These are phyloP conservation scores for Xylaria hypoxylon DNA, from an alignment of 2,329 filamentous ascomycete genomes.

Conservation along the genomic window DNA sequence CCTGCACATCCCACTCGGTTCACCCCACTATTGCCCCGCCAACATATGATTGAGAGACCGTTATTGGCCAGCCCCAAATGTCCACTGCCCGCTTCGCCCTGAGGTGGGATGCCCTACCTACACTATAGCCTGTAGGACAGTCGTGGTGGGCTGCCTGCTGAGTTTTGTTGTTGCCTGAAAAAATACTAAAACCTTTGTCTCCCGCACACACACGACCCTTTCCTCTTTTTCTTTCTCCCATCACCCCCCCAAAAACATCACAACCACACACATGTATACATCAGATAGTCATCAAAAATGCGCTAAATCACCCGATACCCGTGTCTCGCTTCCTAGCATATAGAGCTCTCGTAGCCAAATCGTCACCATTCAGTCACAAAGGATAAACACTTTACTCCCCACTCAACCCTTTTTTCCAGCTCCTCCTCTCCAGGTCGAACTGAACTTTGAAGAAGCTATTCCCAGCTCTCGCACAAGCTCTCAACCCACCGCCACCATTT, in stretches of 20 bases:
- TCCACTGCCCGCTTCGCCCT: conserved; percentile 18
- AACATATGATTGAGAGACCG: neutral
- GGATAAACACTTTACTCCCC: conserved; percentile 56
- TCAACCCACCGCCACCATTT: conserved; percentile 68
- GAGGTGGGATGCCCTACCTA: no score
- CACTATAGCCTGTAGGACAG: neutral
- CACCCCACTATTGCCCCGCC: conserved; percentile 5
- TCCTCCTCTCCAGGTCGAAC: conserved; percentile 68
- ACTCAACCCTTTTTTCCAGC: conserved; percentile 63
- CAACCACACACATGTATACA: conserved; percentile 49
- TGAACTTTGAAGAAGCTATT: conserved; percentile 75
- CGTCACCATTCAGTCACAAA: conserved; percentile 67
- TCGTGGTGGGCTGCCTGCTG: conserved; percentile 3
- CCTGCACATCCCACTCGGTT: conserved; percentile 18
- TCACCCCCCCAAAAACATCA: conserved; percentile 51
- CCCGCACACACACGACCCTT: conserved; percentile 43
- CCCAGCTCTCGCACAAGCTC: conserved; percentile 69
- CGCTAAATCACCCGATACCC: conserved; percentile 61
- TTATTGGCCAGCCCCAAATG: conserved; percentile 22
- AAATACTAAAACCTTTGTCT: conserved; percentile 49
- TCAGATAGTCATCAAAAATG: conserved; percentile 64
- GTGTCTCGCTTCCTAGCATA: conserved; percentile 53
- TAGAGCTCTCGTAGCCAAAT: conserved; percentile 52
- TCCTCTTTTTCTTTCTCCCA: conserved; percentile 50
- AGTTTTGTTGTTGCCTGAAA: conserved; percentile 47